Base-by-base conservation (phyloP, 768 basidiomycete genomes). In the Lentinula guzmanii region DNA sequence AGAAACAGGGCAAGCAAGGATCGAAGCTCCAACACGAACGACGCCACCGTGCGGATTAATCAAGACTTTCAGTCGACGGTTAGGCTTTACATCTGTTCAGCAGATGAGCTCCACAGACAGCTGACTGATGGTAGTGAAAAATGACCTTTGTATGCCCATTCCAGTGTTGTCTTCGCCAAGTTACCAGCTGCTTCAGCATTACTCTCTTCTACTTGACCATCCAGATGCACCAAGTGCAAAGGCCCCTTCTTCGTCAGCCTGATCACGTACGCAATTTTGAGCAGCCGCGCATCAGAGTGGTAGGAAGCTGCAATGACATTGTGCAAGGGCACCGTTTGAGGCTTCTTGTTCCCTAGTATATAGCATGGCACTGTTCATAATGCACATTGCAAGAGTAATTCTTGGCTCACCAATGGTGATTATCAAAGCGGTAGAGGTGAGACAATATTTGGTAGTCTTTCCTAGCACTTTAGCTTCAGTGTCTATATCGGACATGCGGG, bases 21-120 rank as follows among this genome's bases (percentile, higher is more conserved):
- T 43, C 16, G 48, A 10, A 52, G 16, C 5, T 18, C 43, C 21
- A 21, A 41, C 1, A 76, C 86, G 34, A 69, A 91, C 92, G 21
- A 77, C 79, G n/a, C 93, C 93, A 55, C 93, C 86, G 60, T 80
- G 73, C 8, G 93, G 93, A 70, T 95, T 95, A 42, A 95, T 78
- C 46, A 95, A 69, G 7, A 94, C 80, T 63, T 85, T 84, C 34
- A 95, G 68, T 18, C 76, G 74, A 51, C 86, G 79, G 54, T 76
- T 70, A 21, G 79, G 84, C 65, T 81, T 80, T n/a, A 82, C 71
- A 45, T 82, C 89, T 79, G 68, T 73, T 76, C 59, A 13, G 35
- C 39, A 16, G 62, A 18, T 52, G 9, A 37, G 57, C 41, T 24
- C 13, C 24, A 15, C 63, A 41, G 57, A 42, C 41, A 28, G 50